Evolutionary conservation across 2,329 filamentous ascomycete genomes (phyloP).

Genomic region (Xylaria sp.): DNA sequence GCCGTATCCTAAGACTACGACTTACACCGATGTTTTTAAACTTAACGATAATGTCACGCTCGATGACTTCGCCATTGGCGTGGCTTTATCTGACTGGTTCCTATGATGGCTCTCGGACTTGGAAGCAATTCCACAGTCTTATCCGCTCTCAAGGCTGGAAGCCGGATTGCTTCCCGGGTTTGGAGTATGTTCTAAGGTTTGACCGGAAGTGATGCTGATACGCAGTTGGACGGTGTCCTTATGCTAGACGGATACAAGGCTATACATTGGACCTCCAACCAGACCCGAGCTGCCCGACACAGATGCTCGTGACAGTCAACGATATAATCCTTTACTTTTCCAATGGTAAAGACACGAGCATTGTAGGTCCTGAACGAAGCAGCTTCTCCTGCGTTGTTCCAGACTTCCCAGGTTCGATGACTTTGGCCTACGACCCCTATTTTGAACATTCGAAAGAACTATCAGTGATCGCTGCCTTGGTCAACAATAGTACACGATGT

Average conservation of each 20-base stretch:
- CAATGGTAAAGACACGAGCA: slow-evolving; percentile 48
- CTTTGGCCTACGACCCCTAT: slow-evolving; percentile 40
- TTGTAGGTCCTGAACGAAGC: slow-evolving; percentile 33
- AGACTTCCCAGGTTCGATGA: slow-evolving; percentile 36
- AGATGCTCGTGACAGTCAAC: slow-evolving; percentile 45
- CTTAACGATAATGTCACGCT: not conserved
- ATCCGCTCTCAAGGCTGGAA: slow-evolving; percentile 33
- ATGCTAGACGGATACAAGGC: not conserved
- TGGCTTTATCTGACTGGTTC: not conserved
- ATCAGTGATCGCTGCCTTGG: slow-evolving; percentile 33
- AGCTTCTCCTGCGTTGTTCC: slow-evolving; percentile 41
- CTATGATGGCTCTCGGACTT: not conserved
- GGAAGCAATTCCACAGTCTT: slow-evolving; percentile 49
- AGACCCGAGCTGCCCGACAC: slow-evolving; percentile 40
- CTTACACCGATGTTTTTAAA: not conserved
- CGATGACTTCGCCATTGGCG: not conserved
- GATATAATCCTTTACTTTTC: slow-evolving; percentile 49
- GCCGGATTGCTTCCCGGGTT: slow-evolving; percentile 43
- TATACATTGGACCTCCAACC: slow-evolving; percentile 4
- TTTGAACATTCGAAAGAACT: no score
- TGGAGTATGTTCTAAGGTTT: slow-evolving; percentile 50
- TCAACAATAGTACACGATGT: slow-evolving; percentile 38
- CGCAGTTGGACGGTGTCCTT: slow-evolving; percentile 30
- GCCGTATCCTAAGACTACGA: slow-evolving; percentile 1
- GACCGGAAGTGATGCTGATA: slow-evolving; percentile 32